Conservation (phyloP, 192 early-diverging fungal genomes). For the Backusella macrospora region DNA sequence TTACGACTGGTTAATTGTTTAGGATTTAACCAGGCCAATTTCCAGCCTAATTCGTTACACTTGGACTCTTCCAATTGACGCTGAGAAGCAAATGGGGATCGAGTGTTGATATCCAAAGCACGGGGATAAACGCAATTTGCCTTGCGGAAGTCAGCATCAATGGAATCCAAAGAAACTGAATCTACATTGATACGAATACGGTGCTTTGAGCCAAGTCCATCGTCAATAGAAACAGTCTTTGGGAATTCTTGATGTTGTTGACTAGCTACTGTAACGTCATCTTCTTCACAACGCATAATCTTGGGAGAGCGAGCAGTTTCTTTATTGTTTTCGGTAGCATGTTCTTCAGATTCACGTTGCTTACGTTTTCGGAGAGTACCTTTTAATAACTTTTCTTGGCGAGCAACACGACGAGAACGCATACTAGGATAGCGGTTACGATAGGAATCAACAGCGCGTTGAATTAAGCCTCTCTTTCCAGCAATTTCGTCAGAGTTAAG, state of each 20-base stretch:
- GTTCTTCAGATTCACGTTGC: constrained; percentile 33
- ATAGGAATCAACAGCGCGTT: constrained; percentile 84
- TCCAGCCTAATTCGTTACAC: constrained; percentile 69
- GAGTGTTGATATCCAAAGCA: constrained; percentile 35
- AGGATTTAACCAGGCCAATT: constrained; percentile 45
- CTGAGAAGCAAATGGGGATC: constrained; percentile 32
- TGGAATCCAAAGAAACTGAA: constrained; percentile 42
- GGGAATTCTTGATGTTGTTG: constrained; percentile 1
- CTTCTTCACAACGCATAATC: background rate
- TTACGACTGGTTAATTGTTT: constrained; percentile 36
- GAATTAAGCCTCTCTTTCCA: constrained; percentile 76
- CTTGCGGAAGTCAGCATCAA: constrained; percentile 50
- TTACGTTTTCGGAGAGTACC: constrained; percentile 55
- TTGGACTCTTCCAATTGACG: constrained; percentile 44
- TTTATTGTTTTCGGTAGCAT: background rate
- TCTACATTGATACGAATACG: constrained; percentile 55
- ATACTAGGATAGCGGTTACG: constrained; percentile 70
- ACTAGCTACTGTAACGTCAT: background rate
- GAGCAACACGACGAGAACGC: constrained; percentile 71
- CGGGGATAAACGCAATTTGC: constrained; percentile 60
- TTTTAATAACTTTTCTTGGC: constrained; percentile 72
- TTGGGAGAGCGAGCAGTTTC: background rate
- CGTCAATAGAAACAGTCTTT: constrained; percentile 35
- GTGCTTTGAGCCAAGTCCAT: constrained; percentile 33
- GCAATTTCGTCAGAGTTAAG: constrained; percentile 68